Evolutionary conservation across 768 basidiomycete genomes (phyloP).

Genomic region (Agaricus subrufescens): DNA sequence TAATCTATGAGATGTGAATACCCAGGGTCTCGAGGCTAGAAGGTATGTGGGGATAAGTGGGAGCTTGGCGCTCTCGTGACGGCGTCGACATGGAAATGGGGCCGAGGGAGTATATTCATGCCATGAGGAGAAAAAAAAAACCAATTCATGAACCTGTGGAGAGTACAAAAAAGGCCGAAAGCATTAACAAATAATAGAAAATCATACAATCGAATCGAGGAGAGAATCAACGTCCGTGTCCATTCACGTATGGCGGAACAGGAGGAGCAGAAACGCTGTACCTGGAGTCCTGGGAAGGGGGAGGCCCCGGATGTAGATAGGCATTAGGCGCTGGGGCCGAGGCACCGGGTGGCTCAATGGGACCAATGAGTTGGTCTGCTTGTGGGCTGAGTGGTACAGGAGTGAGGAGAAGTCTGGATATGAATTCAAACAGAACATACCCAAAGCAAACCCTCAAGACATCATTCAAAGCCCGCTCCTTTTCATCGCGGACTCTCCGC

Average conservation of each 20-base stretch:
- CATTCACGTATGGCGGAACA: conserved; percentile 5
- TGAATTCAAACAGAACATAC: conserved; percentile 16
- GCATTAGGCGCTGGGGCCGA: neutral
- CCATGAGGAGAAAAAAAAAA: neutral
- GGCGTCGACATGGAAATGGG: neutral
- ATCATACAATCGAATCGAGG: neutral
- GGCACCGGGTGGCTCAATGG: neutral
- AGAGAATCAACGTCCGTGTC: conserved; percentile 6
- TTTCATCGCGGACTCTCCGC: conserved; percentile 48
- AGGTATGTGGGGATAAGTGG: neutral
- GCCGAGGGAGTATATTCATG: neutral
- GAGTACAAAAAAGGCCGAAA: conserved; percentile 12
- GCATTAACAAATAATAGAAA: neutral
- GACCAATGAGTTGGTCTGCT: conserved; percentile 4
- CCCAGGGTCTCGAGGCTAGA: neutral
- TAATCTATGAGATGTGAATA: neutral
- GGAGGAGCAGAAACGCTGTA: conserved; percentile 4
- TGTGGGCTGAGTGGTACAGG: neutral
- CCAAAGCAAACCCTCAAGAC: conserved; percentile 23
- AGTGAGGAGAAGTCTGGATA: neutral
- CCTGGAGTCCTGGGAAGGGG: neutral
- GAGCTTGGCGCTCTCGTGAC: neutral
- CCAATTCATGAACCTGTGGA: conserved; percentile 2
- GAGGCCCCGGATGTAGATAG: neutral
- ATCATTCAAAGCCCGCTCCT: conserved; percentile 59